Evolutionary conservation across 2,329 filamentous ascomycete genomes (phyloP).

Genomic region (Dothistroma septosporum): DNA sequence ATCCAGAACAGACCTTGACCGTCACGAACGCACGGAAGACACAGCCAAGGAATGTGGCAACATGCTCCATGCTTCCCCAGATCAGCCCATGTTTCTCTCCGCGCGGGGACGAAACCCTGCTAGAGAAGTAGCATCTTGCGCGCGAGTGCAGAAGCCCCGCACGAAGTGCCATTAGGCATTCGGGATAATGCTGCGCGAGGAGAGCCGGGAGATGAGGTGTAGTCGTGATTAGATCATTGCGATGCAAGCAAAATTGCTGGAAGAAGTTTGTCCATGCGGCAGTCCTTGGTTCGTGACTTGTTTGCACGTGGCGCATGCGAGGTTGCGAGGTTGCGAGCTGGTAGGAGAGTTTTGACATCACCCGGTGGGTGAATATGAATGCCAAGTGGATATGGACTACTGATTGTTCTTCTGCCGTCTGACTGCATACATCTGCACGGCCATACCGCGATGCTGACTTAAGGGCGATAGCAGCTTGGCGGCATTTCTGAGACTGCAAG

Average conservation of each 20-base stretch:
- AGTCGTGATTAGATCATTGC: background rate
- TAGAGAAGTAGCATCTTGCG: constrained; percentile 4
- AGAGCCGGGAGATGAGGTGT: background rate
- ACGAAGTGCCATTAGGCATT: background rate
- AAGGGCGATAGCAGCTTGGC: background rate
- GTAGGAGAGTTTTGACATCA: background rate
- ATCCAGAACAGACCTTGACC: background rate
- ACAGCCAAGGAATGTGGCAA: background rate
- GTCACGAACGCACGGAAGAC: background rate
- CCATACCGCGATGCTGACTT: background rate
- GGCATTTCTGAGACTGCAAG: background rate
- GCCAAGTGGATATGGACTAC: background rate
- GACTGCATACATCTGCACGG: background rate
- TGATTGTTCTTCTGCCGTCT: background rate
- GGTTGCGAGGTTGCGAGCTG: background rate
- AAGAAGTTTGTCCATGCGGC: background rate
- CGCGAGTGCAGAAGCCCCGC: background rate
- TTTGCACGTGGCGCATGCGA: background rate
- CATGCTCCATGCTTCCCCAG: background rate
- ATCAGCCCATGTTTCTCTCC: background rate
- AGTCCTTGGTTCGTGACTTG: background rate
- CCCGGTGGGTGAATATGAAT: background rate
- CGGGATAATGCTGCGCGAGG: constrained; percentile 1
- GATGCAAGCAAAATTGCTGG: constrained; percentile 3
- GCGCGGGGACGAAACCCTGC: background rate